Evolutionary conservation across 306 rosid species (phyloP), one percentile per base, ranked within the genome.

Genomic region (Hippophae rhamnoides): DNA sequence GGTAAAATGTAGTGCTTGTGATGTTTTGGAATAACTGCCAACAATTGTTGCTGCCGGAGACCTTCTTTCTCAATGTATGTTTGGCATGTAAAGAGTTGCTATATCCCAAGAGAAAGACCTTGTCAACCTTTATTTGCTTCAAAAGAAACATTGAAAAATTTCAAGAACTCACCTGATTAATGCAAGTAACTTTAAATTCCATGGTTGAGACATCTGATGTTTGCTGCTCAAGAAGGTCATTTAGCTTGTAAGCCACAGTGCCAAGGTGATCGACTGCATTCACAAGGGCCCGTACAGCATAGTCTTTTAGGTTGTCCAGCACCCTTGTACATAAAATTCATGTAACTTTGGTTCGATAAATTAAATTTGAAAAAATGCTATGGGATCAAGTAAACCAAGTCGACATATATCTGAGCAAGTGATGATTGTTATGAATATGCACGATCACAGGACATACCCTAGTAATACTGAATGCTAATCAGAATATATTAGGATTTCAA

Each of bases 251-350:
- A 51, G 98, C 92, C n/a, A 90, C 98, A 6, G 98, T 90, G 72
- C 98, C 98, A 61, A 90, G 95, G 81, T 90, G 98, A 83, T 87
- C 98, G 47, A 90, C 96, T 12, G 93, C 93, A 69, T 92, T 92
- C 38, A 92, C 89, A 57, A 87, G 87, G 67, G 98, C 96, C 38
- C 89, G 85, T n/a, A 82, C 85, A 59, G 95, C 95, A 80, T 92
- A 92, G 77, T 88, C 98, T 76, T 88, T 92, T 64, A 92, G 74
- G 78, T 92, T 85, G 26, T 92, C 95, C 74, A 87, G 79, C 13
- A 87, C 89, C 86, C 98, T 92, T 65, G 52, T 54, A 41, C 58
- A 74, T 47, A 68, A 31, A 31, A 31, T 31, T 31, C 3, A 4
- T 31, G 5, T 31, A 31, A 31, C 38, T 31, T 31, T 4, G 3